Evolutionary conservation across 2,329 filamentous ascomycete species (phyloP), one percentile per base, ranked within the genome.

Genomic region (Penicillium sp.): DNA sequence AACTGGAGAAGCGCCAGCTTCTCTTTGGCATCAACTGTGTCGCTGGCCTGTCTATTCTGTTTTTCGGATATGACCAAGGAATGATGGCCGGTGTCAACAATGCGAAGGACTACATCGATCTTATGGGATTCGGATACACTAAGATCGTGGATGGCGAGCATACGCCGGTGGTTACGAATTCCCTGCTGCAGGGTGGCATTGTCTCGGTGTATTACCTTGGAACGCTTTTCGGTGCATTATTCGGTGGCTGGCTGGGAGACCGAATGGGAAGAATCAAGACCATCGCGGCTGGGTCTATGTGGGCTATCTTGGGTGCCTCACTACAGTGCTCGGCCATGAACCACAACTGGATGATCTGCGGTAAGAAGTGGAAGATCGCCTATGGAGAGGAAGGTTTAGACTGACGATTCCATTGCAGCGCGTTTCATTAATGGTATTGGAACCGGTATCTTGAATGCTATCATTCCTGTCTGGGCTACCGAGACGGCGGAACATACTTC

Each of bases 401-500:
- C 56, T 54, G 40, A 53, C 22, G 5, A 22, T 14, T 51, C 53
- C 53, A 75, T 14, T 51, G 54, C 53, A 75, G 78, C 80, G 11
- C 80, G 82, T 27, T 71, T 79, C 13, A 72, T 84, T 30, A 86
- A 84, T 47, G 82, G 83, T 4, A 79, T 84, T 38, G 85, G 84
- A 3, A 88, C 83, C 2, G 86, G 86, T 19, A 81, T 87, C 42
- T 65, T 88, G 30, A 88, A 87, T 60, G 80, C 83, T 7, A 87
- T 88, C 54, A 80, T 84, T 0, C 85, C 85, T 0, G 83, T 87
- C 3, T 88, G 83, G 83, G 83, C 83, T 0, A 85, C 84, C 0
- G 86, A 88, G 66, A 85, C 81, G 0, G 80, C 83, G 0, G 80
- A 84, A 33, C 82, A 87, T 60, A 86, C 79, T 0, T 83, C 80